Evolutionary conservation across 139 green algal genomes (phyloP).

Genomic region (Chlorella sp.): DNA sequence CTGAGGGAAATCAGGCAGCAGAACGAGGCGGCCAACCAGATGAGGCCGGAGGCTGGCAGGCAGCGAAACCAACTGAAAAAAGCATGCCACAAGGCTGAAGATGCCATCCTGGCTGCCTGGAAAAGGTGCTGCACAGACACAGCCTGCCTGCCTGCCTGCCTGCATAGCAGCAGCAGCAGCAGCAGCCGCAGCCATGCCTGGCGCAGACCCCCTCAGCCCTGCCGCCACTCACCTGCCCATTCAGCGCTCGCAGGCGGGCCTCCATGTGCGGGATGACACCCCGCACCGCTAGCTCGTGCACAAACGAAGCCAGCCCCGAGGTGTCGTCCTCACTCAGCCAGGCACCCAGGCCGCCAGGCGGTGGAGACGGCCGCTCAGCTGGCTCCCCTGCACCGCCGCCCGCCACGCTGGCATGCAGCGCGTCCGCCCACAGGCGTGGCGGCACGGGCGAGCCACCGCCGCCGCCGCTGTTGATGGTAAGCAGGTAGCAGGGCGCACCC

Average conservation of each 20-base stretch:
- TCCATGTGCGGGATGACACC: conserved; percentile 79
- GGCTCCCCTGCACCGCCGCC: conserved; percentile 55
- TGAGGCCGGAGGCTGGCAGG: not conserved
- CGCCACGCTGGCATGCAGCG: conserved; percentile 26
- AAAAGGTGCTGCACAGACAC: too few relatives aligned
- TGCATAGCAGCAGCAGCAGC: not conserved
- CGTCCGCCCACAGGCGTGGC: conserved; percentile 43
- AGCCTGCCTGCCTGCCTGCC: too few relatives aligned
- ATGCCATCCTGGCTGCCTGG: too few relatives aligned
- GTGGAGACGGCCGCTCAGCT: not conserved
- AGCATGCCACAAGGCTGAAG: too few relatives aligned
- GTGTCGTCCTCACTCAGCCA: conserved; percentile 45
- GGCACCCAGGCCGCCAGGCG: conserved; percentile 38
- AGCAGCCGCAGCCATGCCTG: not conserved
- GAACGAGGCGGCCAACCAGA: not conserved
- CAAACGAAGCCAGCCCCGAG: conserved; percentile 41
- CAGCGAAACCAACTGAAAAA: too few relatives aligned
- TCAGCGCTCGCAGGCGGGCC: conserved; percentile 66
- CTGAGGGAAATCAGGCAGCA: conserved; percentile 33
- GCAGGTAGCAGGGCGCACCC: conserved; percentile 54
- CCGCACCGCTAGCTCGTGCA: conserved; percentile 54
- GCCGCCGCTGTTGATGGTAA: conserved; percentile 63
- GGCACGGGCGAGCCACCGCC: not conserved
- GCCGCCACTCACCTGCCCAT: conserved; percentile 39
- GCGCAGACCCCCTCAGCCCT: not conserved